Evolutionary conservation across 768 basidiomycete species (phyloP).

Genomic region (Cyclocybe aegerita): DNA sequence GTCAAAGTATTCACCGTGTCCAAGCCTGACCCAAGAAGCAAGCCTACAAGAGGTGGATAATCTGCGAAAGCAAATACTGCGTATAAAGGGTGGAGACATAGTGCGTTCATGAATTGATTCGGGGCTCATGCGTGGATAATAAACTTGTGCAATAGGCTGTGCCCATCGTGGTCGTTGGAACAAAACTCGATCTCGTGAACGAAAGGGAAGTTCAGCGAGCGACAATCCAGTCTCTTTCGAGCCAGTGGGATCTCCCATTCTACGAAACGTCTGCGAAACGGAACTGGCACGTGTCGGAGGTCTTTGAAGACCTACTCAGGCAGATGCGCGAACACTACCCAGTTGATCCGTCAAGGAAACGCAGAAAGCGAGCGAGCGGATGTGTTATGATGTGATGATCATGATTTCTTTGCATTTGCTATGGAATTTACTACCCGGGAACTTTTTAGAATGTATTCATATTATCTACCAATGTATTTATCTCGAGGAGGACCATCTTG

Average conservation of each 20-base stretch:
- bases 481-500: slow-evolving; percentile 3
- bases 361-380: slow-evolving; percentile 28
- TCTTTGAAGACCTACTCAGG: slow-evolving; percentile 73
- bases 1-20: neutral
- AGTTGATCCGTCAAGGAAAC: slow-evolving; percentile 37
- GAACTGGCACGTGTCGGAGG: slow-evolving; percentile 78
- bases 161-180: slow-evolving; percentile 86
- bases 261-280: slow-evolving; percentile 89
- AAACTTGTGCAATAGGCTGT: slow-evolving; percentile 40
- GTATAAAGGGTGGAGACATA: slow-evolving; percentile 70
- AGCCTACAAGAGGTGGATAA: slow-evolving; percentile 78
- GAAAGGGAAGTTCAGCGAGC: slow-evolving; percentile 75
- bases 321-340: slow-evolving; percentile 75
- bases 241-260: slow-evolving; percentile 69
- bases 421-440: neutral
- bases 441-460: slow-evolving; percentile 3
- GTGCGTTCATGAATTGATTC: slow-evolving; percentile 34
- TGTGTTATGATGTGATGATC: slow-evolving; percentile 41
- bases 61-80: slow-evolving; percentile 78
- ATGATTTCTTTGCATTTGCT: neutral
- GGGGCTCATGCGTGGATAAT: slow-evolving; percentile 1
- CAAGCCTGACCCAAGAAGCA: slow-evolving; percentile 78
- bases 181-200: slow-evolving; percentile 76
- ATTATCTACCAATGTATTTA: slow-evolving; percentile 1
- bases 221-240: slow-evolving; percentile 63